Base-by-base conservation (phyloP, 1,139 yeast genomes). In the Eremothecium cymbalariae region DNA sequence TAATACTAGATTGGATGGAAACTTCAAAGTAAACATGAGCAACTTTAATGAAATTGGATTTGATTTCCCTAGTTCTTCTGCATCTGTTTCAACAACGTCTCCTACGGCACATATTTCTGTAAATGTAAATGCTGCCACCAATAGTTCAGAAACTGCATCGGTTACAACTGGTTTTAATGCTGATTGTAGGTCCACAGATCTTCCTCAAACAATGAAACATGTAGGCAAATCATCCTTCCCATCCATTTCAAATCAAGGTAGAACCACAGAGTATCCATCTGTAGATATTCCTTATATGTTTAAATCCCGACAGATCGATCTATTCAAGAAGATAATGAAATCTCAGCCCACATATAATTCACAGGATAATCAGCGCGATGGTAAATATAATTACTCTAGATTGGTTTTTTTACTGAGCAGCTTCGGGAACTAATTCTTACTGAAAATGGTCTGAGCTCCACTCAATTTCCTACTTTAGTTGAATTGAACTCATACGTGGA, bases 401-500 rank as follows among this genome's bases (percentile, higher is more conserved):
- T 30, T 50, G n/a, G 33, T 28, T 1, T 41, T 57, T 72, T 77
- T 38, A 67, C 72, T 2, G 71, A 67, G 30, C 70, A 68, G 25
- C 63, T 77, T 24, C 62, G 88, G 37, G 49, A 58, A n/a, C 63
- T 66, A 34, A 77, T 80, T 30, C 61, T 80, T 49, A 52, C 54
- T 18, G 61, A 64, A 31, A 73, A 78, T 47, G 68, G 72, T 40
- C 58, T 80, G 37, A 57, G 60, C 8, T 59, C 64, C 14, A 59
- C 65, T n/a, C 77, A 78, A 44, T 75, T 85, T 45, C 95, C 95
- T 1, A 70, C 77, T 2, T 63, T 80, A 28, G 75, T 72, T 11
- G 94, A 84, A 46, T 63, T 86, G 44, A 84, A 84, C 53, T 71
- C 73, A 28, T 85, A 83, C 56, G 71, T 80, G 53, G 68, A 72